Conservation (phyloP, 768 basidiomycete species). For the Leccinum truebloodii region DNA sequence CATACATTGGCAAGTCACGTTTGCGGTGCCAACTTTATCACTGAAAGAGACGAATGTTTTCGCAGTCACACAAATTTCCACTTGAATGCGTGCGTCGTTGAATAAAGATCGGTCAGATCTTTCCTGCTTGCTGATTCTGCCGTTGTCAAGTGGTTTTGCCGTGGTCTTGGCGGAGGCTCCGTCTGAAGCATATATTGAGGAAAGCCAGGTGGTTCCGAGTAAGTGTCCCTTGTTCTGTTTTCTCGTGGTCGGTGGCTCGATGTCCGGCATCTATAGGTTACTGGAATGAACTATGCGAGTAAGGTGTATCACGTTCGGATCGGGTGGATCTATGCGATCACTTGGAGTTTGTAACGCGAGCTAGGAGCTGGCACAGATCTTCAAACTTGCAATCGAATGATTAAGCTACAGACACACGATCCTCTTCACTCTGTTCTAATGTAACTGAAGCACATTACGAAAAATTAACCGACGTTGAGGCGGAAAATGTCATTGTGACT, state of each 20-base stretch:
- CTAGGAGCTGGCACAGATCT: not conserved
- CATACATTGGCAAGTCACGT: constrained; percentile 20
- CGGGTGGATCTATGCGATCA: not conserved
- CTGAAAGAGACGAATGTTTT: not conserved
- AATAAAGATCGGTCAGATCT: not conserved
- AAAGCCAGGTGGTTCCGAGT: constrained; percentile 21
- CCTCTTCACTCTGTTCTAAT: constrained; percentile 15
- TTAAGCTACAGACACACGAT: constrained; percentile 14
- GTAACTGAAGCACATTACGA: not conserved
- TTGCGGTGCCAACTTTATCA: not conserved
- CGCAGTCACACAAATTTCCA: constrained; percentile 27
- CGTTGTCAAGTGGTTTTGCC: constrained; percentile 20
- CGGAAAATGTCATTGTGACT: constrained; percentile 93
- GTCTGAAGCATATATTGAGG: constrained; percentile 10
- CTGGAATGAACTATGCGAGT: constrained; percentile 18
- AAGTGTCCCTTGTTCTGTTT: not conserved
- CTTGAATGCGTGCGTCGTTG: constrained; percentile 17
- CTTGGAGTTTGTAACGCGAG: not conserved
- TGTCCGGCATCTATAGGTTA: not conserved
- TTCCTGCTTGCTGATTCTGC: not conserved
- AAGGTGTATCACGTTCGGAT: not conserved
- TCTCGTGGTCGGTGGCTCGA: not conserved
- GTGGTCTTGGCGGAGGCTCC: constrained; percentile 24
- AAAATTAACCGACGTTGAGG: constrained; percentile 63
- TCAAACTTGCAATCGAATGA: not conserved